These are phyloP conservation scores for Capsella rubella DNA, from an alignment of 441 rosid species.

Conservation along the genomic window DNA sequence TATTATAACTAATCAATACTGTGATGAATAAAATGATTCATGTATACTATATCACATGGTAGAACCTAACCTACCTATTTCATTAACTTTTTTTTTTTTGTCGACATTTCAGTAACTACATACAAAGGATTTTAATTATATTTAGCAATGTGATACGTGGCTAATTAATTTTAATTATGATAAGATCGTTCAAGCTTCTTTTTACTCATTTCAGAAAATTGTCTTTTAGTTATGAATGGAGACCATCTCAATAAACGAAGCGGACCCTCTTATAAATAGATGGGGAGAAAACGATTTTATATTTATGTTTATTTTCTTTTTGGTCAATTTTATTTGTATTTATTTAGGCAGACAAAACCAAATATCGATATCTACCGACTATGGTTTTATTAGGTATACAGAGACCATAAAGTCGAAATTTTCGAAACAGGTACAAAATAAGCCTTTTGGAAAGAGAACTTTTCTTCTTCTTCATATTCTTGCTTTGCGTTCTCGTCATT, in stretches of 20 bases:
- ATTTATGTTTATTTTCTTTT: background rate
- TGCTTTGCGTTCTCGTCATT: slow-evolving; percentile 25
- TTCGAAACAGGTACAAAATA: slow-evolving; percentile 28
- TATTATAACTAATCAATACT: background rate
- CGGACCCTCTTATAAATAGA: slow-evolving; percentile 7
- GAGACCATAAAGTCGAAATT: slow-evolving; percentile 13
- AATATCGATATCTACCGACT: slow-evolving; percentile 33
- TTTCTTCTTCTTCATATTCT: slow-evolving; percentile 1
- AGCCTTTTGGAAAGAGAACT: slow-evolving; percentile 34
- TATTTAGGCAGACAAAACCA: slow-evolving; percentile 36
- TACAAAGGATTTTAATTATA: background rate
- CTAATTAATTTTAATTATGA: background rate
- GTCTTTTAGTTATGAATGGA: slow-evolving; percentile 7
- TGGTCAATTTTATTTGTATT: slow-evolving; percentile 11
- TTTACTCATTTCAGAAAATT: slow-evolving; percentile 15
- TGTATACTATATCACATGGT: background rate
- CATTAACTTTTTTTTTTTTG: background rate
- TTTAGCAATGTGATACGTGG: background rate
- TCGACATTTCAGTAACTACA: too few species aligned
- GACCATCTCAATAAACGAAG: slow-evolving; percentile 22
- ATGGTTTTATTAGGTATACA: slow-evolving; percentile 24
- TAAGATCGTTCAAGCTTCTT: slow-evolving; percentile 14
- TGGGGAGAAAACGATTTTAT: background rate
- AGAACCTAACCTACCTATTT: background rate
- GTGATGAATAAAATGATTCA: background rate